Base-by-base conservation (phyloP, 441 rosid genomes). In the Gossypium laxum region DNA sequence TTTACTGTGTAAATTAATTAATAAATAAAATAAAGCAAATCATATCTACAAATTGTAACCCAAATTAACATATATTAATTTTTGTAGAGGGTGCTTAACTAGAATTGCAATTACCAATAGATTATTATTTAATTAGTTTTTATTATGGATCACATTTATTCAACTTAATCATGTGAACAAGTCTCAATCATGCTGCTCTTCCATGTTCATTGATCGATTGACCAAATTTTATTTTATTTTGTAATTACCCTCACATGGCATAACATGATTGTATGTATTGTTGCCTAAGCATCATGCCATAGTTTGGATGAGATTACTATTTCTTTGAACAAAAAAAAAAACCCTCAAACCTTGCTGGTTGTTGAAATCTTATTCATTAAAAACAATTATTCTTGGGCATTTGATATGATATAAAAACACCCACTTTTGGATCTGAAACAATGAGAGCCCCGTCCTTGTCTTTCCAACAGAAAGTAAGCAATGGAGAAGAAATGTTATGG, bases 191-290 rank as follows among this genome's bases (percentile, higher is more conserved):
- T 19, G 56, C 56, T 65, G 14, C 69, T 21, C 70, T 21, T 24
- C 38, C 70, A 47, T 66, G 57, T 66, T 66, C 58, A n/a, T 24
- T 14, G 32, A 64, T 72, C 66, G 32, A 64, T 70, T 68, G 72
- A 60, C 71, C 66, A 47, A 67, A 48, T 12, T 12, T 45, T 45
- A 0, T 11, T 47, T 45, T 45, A 60, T 34, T 18, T 3, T 12
- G 4, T 2, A 26, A 6, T 24, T 2, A 22, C 19, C 26, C 48
- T 75, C 89, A 77, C 86, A 81, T 81, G 86, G 78, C 76, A 67
- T 45, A 79, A 76, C 85, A 77, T 78, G 85, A 79, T 75, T 71
- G 76, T 60, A 55, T 22, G 15, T 11, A 47, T 47, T 47, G 52
- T 22, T 45, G 17, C 30, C 57, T 32, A 32, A 43, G 12, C 41